Conservation (phyloP, 257 asterid species). For the Misopates orontium region DNA sequence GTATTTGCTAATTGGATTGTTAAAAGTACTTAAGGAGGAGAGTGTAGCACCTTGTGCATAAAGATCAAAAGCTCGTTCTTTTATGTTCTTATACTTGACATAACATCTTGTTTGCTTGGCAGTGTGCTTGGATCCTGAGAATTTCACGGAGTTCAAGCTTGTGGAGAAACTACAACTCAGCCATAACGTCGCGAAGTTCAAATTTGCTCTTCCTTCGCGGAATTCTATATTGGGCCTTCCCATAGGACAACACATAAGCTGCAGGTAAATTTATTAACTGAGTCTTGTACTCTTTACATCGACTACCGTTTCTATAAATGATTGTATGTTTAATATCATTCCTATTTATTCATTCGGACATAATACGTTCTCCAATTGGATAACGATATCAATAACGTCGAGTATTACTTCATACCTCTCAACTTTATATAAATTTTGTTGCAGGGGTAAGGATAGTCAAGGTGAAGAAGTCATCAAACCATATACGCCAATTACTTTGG, state of each 20-base stretch:
- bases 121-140: constrained; percentile 83
- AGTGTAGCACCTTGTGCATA: not conserved
- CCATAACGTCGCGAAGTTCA: constrained; percentile 89
- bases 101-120: constrained; percentile 27
- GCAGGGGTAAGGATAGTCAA: constrained; percentile 90
- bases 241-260: constrained; percentile 89
- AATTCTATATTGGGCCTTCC: constrained; percentile 82
- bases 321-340: not conserved
- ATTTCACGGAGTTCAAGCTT: constrained; percentile 81
- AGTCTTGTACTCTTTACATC: constrained; percentile 6
- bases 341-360: not conserved
- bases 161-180: constrained; percentile 76
- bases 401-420: constrained; percentile 4
- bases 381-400: not conserved
- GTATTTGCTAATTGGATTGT: not conserved
- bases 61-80: not conserved
- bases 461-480: constrained; percentile 97
- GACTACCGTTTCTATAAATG: not conserved
- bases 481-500: constrained; percentile 96
- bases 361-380: not conserved
- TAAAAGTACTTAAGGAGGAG: not conserved
- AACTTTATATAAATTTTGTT: constrained; percentile 6
- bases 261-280: constrained; percentile 45
- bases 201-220: constrained; percentile 79
- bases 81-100: constrained; percentile 20